Conservation (phyloP, 179 eudicot species). For the Beta lomatogona region DNA sequence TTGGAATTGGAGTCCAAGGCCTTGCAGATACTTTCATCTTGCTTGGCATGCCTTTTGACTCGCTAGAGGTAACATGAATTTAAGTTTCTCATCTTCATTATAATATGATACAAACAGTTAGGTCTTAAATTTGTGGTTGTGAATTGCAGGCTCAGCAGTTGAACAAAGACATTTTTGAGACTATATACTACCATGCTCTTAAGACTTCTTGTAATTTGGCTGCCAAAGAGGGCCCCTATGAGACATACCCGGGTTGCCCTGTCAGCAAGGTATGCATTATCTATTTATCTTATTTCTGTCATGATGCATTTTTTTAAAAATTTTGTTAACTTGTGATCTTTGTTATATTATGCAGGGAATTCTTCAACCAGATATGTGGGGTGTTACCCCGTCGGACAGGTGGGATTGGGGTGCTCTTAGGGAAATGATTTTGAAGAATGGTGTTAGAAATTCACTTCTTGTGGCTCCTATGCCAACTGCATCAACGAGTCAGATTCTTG, state of each 20-base stretch:
- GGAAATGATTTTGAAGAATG: conserved; percentile 57
- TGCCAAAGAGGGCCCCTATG: conserved; percentile 77
- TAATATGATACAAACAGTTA: not conserved
- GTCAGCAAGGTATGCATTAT: conserved; percentile 71
- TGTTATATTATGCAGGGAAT: conserved; percentile 56
- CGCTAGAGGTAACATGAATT: conserved; percentile 61
- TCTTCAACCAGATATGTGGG: conserved; percentile 98
- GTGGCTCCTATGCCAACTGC: conserved; percentile 99
- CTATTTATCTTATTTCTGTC: too few species aligned
- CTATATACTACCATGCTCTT: conserved; percentile 81
- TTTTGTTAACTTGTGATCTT: not conserved
- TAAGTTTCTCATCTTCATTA: not conserved
- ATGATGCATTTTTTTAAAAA: not conserved
- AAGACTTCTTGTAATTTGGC: conserved; percentile 81
- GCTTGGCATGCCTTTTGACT: conserved; percentile 97
- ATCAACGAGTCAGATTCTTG: conserved; percentile 91
- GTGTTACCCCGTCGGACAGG: conserved; percentile 70
- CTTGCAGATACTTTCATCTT: conserved; percentile 91
- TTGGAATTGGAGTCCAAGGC: conserved; percentile 94
- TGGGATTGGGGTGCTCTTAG: conserved; percentile 89
- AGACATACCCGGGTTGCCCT: conserved; percentile 80
- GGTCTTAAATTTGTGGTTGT: not conserved
- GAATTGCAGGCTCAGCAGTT: conserved; percentile 73
- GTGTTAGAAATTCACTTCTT: conserved; percentile 81
- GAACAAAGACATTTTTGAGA: conserved; percentile 93